Evolutionary conservation across 345 rosid species (phyloP).

Genomic region (Euphorbia tirucalli): DNA sequence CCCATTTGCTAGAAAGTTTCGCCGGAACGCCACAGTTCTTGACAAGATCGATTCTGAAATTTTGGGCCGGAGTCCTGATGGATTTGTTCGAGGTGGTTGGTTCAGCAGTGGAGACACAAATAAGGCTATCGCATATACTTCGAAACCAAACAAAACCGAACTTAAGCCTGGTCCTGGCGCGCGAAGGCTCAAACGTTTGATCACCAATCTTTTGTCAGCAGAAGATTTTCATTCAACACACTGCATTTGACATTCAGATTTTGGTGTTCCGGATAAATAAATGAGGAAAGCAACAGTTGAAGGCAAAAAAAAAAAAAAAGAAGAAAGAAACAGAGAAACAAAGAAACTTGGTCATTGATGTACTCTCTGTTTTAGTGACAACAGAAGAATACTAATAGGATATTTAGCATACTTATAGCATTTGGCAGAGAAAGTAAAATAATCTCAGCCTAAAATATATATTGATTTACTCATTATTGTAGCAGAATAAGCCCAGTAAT

Average conservation of each 20-base stretch:
- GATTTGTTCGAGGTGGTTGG: constrained; percentile 73
- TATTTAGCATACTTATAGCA: constrained; percentile 8
- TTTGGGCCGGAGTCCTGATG: constrained; percentile 47
- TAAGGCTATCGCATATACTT: constrained; percentile 12
- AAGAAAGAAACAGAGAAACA: neutral
- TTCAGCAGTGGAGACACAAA: constrained; percentile 31
- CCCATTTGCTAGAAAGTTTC: constrained; percentile 85
- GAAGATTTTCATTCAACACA: constrained; percentile 50
- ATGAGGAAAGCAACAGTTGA: no score
- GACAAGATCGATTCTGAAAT: constrained; percentile 82
- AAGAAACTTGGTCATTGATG: neutral
- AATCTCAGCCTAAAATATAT: neutral
- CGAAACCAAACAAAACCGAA: constrained; percentile 32
- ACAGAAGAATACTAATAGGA: neutral
- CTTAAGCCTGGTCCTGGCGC: constrained; percentile 74
- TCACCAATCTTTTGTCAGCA: constrained; percentile 47
- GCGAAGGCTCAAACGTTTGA: constrained; percentile 56
- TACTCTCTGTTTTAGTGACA: neutral
- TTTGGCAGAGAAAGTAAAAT: constrained; percentile 14
- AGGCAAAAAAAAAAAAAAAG: no score
- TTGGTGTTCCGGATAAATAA: no score
- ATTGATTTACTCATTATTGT: constrained; percentile 17
- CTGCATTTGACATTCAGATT: constrained; percentile 42
- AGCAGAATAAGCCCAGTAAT: constrained; percentile 10
- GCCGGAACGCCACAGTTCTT: constrained; percentile 55